A percentile compares a stretch with the other conserved stretches of the same genome.
phyloP scores from a whole-genome alignment of 306 rosid species.

The Prunus fruticosa region DNA sequence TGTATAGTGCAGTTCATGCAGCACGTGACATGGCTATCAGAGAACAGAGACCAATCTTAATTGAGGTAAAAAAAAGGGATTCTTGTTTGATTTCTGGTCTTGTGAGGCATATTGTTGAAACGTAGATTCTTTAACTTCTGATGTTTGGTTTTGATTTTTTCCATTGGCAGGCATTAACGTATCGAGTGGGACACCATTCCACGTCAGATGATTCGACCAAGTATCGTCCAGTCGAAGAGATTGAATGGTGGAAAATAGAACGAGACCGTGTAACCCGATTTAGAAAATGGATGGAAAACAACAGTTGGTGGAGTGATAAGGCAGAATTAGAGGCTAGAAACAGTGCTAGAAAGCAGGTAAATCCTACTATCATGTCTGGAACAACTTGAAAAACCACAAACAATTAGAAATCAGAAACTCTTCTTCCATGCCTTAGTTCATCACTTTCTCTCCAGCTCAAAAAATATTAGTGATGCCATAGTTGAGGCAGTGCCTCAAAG shows the following conservation, averaged over 20 bases:
- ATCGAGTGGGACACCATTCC: constrained; percentile 92
- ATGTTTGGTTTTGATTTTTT: background rate
- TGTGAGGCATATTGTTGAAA: background rate
- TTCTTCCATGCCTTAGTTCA: background rate
- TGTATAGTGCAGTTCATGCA: constrained; percentile 67
- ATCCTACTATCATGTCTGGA: background rate
- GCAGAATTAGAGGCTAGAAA: constrained; percentile 65
- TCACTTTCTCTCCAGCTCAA: background rate
- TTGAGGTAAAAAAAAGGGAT: constrained; percentile 55
- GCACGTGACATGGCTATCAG: constrained; percentile 81
- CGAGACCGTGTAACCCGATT: constrained; percentile 77
- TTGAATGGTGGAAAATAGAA: constrained; percentile 70
- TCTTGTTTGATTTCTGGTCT: background rate
- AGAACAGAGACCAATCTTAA: constrained; percentile 73
- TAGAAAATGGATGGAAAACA: constrained; percentile 88
- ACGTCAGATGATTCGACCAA: constrained; percentile 98
- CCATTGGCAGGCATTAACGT: constrained; percentile 69
- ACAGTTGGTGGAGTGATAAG: constrained; percentile 73
- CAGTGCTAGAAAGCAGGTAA: constrained; percentile 62
- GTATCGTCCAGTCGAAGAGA: constrained; percentile 73
- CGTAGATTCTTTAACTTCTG: background rate
- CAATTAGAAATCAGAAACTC: background rate
- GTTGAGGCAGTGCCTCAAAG: background rate
- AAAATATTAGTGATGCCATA: background rate
- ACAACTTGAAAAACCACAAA: background rate